A percentile compares a stretch with the other conserved stretches of the same genome.
Conservation (phyloP, 164 flowering plant species). For the grape (Vitis vinifera) region DNA sequence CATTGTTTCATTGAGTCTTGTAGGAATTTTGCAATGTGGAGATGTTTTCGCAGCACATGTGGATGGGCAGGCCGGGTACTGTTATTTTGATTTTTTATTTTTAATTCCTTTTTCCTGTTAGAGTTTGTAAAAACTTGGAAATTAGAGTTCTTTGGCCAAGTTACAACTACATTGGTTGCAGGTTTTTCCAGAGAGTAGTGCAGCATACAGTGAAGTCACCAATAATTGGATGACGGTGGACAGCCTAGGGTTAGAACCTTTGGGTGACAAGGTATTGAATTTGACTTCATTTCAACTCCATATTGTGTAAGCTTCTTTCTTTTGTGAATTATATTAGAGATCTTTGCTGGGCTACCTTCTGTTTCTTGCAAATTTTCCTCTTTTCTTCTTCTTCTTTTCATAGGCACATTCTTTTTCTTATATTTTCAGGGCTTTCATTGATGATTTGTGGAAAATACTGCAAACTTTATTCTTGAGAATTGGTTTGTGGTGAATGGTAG, state of each 20-base stretch:
- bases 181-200: conserved; percentile 15
- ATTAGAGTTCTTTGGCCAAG: background rate
- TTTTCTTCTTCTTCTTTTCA: background rate
- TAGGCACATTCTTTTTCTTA: background rate
- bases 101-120: background rate
- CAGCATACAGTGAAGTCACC: background rate
- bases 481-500: too few species aligned
- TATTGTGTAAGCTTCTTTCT: background rate
- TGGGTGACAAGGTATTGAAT: conserved; percentile 21
- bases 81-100: background rate
- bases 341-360: background rate
- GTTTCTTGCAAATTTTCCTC: too few species aligned
- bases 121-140: too few species aligned
- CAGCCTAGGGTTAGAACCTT: conserved; percentile 25
- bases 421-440: too few species aligned
- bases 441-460: too few species aligned
- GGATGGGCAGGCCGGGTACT: conserved; percentile 35
- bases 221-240: conserved; percentile 16
- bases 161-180: background rate
- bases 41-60: conserved; percentile 32
- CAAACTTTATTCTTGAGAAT: too few species aligned
- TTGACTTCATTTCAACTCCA: background rate
- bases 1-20: background rate
- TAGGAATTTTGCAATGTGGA: conserved; percentile 34
- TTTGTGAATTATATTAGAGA: background rate